Percentiles rank a stretch among this genome's conserved stretches.
phyloP scores from a whole-genome alignment of 352 stramenopile species.

The Elongisporangium undulatum region DNA sequence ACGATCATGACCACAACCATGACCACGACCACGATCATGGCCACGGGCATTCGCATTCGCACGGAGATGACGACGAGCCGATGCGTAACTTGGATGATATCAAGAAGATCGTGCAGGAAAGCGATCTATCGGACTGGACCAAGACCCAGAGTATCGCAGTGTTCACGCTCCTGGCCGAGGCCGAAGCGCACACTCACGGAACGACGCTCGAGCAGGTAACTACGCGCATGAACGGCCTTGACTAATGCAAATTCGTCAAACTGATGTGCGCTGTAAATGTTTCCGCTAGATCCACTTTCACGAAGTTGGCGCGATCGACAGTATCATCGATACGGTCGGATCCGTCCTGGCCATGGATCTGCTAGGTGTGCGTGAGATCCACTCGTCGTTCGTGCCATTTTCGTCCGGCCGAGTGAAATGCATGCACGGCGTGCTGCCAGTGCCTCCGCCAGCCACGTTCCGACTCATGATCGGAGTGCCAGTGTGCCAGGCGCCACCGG shows the following conservation, averaged over 20 bases:
- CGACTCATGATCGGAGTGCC: conserved; percentile 93
- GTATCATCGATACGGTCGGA: conserved; percentile 96
- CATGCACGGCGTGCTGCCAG: conserved; percentile 93
- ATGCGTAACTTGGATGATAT: conserved; percentile 93
- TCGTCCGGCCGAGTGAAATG: conserved; percentile 94
- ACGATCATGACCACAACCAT: conserved; percentile 26
- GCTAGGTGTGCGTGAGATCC: conserved; percentile 87
- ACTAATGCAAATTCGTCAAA: background rate
- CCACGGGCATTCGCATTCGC: conserved; percentile 25
- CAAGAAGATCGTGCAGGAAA: conserved; percentile 71
- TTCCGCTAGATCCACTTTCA: conserved; percentile 92
- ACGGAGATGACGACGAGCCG: conserved; percentile 42
- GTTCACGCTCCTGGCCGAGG: conserved; percentile 91
- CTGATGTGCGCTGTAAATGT: background rate
- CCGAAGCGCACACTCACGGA: conserved; percentile 93
- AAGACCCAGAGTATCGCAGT: conserved; percentile 87
- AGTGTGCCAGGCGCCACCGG: conserved; percentile 88
- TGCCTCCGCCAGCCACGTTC: conserved; percentile 94
- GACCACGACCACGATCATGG: conserved; percentile 32
- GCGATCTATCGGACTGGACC: conserved; percentile 83
- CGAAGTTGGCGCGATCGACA: conserved; percentile 97
- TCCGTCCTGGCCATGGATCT: conserved; percentile 92
- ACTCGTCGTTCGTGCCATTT: conserved; percentile 79
- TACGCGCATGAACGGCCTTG: background rate
- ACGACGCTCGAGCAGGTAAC: conserved; percentile 77